phyloP scores from a whole-genome alignment of 192 early-diverging fungal genomes.

The Backusella mclennaniae region DNA sequence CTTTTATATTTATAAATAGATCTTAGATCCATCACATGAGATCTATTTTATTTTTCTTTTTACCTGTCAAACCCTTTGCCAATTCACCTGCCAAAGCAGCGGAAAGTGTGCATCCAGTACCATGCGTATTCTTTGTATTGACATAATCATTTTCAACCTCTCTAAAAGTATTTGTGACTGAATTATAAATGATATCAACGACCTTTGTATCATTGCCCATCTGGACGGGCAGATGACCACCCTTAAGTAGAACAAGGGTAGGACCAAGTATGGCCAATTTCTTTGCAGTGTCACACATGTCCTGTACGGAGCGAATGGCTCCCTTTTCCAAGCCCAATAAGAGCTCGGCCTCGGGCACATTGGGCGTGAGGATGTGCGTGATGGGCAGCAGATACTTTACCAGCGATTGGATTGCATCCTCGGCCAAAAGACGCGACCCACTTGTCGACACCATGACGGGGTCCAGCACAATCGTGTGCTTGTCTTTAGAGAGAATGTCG shows the following conservation, averaged over 20 bases:
- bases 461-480: slow-evolving; percentile 65
- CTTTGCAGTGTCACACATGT: slow-evolving; percentile 62
- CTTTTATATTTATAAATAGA: not conserved
- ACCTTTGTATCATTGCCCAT: slow-evolving; percentile 8
- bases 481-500: slow-evolving; percentile 29
- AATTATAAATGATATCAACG: slow-evolving; percentile 66
- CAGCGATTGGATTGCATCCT: slow-evolving; percentile 58
- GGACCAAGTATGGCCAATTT: slow-evolving; percentile 55
- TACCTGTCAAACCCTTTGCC: slow-evolving; percentile 53
- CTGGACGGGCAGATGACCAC: slow-evolving; percentile 67
- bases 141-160: slow-evolving; percentile 57
- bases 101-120: slow-evolving; percentile 86
- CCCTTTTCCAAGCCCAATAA: slow-evolving; percentile 40
- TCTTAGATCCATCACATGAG: not conserved
- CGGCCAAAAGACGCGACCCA: slow-evolving; percentile 59
- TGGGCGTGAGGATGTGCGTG: slow-evolving; percentile 75
- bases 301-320: slow-evolving; percentile 51
- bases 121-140: slow-evolving; percentile 75
- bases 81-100: slow-evolving; percentile 77
- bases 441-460: slow-evolving; percentile 88
- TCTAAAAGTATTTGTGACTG: slow-evolving; percentile 33
- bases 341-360: slow-evolving; percentile 79
- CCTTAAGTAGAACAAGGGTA: slow-evolving; percentile 70
- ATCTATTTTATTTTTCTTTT: not conserved
- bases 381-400: slow-evolving; percentile 63